Conservation (phyloP, 805 yeast species). For the Candida ortonii region DNA sequence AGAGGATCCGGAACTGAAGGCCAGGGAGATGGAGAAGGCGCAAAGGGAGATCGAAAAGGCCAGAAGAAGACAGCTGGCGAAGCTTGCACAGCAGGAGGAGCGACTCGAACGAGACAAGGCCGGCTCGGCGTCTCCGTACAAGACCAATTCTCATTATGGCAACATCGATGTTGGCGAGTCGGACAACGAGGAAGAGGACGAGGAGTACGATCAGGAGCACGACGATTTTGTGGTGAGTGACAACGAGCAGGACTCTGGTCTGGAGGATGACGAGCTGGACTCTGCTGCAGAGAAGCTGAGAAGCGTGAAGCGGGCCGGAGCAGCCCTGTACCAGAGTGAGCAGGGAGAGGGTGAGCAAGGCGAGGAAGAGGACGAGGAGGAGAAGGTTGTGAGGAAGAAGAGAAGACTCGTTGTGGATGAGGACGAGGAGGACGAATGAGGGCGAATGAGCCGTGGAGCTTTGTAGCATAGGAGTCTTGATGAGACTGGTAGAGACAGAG, state of each 20-base stretch:
- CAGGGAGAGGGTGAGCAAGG: slow-evolving; percentile 42
- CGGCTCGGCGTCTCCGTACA: slow-evolving; percentile 9
- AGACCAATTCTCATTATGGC: slow-evolving; percentile 5
- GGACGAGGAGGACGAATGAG: slow-evolving; percentile 52
- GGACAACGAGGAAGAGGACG: slow-evolving; percentile 33
- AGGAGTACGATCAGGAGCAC: slow-evolving; percentile 30
- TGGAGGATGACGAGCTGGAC: slow-evolving; percentile 40
- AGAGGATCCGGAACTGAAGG: slow-evolving; percentile 68
- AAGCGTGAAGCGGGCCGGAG: slow-evolving; percentile 54
- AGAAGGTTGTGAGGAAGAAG: slow-evolving; percentile 41
- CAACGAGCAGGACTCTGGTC: slow-evolving; percentile 32
- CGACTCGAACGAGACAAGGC: slow-evolving; percentile 43
- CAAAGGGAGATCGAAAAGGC: slow-evolving; percentile 62
- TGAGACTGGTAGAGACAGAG: too few species aligned
- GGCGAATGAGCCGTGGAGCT: too few species aligned
- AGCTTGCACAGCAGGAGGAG: slow-evolving; percentile 54
- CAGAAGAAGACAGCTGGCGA: slow-evolving; percentile 59
- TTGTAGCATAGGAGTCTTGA: too few species aligned
- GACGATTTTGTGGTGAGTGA: slow-evolving; percentile 38
- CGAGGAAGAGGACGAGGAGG: slow-evolving; percentile 47
- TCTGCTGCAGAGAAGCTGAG: slow-evolving; percentile 58
- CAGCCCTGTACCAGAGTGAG: slow-evolving; percentile 44
- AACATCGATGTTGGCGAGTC: slow-evolving; percentile 43
- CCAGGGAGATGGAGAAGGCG: slow-evolving; percentile 63
- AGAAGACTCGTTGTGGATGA: slow-evolving; percentile 48